Evolutionary conservation across 768 basidiomycete genomes (phyloP), one percentile per base, ranked within the genome.

Genomic region (Auriscalpium microsporum): DNA sequence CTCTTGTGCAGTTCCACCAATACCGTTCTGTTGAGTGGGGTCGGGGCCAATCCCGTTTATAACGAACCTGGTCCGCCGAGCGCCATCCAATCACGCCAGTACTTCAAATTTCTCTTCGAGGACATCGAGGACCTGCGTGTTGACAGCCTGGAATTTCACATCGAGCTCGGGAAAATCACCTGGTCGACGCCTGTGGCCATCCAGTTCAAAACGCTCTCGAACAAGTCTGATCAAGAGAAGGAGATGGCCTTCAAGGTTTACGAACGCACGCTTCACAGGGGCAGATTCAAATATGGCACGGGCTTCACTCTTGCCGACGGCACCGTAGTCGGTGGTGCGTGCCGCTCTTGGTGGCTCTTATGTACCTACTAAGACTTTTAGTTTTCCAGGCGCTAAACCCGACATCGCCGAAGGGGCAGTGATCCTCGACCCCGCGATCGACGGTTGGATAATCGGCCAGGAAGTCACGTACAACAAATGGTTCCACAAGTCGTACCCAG

Each of bases 21-120:
- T 46, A 45, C 37, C 37, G 50, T 44, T 14, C 7, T 56, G 28
- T 1, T 28, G 28, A 28, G 28, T 4, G 28, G 28, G 5, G 28
- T 28, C 28, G 8, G 50, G 37, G 48, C 50, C 48, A 10, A 48
- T 48, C 55, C 21, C 55, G n/a, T 28, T 4, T 19, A 48, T 11
- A 17, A 34, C 34, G 48, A 55, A 33, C 10, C 13, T 46, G 10
- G 28, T 4, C 28, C 28, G 28, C 28, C 48, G 4, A 23, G 28
- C 8, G 37, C 34, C n/a, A 17, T 55, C 28, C 48, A 48, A 11
- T 7, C 46, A 1, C 46, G 48, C 54, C 54, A 55, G 4, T 34
- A 48, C 54, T 55, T 48, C 47, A 21, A 9, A 2, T 55, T 55
- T 45, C 16, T 49, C 54, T 49, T 21, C 19, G 46, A 48, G 47